Percentiles rank a stretch among this genome's conserved stretches.
phyloP scores from a whole-genome alignment of 2,329 filamentous ascomycete genomes.

The Botrytis paeoniae region DNA sequence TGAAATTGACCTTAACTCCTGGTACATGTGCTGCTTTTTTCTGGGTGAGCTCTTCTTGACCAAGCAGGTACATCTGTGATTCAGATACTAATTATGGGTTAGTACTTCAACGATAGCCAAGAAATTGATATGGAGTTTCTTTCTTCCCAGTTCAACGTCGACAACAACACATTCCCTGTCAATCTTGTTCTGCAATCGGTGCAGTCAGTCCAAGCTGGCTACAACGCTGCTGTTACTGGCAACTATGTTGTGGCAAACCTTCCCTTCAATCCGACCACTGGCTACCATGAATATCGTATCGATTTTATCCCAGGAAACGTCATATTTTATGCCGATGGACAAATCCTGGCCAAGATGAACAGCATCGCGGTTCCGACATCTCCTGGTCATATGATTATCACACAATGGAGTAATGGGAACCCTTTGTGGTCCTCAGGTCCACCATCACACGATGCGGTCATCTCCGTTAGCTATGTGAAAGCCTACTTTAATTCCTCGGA shows the following conservation, averaged over 20 bases:
- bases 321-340: slow-evolving; percentile 66
- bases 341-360: slow-evolving; percentile 55
- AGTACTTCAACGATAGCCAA: slow-evolving; percentile 76
- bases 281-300: slow-evolving; percentile 76
- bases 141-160: slow-evolving; percentile 57
- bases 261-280: slow-evolving; percentile 61
- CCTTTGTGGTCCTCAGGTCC: slow-evolving; percentile 68
- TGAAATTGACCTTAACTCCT: slow-evolving; percentile 50
- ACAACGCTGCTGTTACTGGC: slow-evolving; percentile 58
- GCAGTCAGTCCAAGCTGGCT: slow-evolving; percentile 55
- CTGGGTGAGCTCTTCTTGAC: slow-evolving; percentile 53
- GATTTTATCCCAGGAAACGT: slow-evolving; percentile 65
- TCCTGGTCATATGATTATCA: slow-evolving; percentile 65
- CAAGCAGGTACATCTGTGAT: background rate
- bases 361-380: slow-evolving; percentile 53
- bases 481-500: slow-evolving; percentile 75
- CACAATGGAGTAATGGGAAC: slow-evolving; percentile 79
- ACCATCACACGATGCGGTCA: slow-evolving; percentile 57
- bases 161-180: slow-evolving; percentile 53
- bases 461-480: slow-evolving; percentile 68
- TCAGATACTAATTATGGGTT: slow-evolving; percentile 9
- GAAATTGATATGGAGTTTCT: slow-evolving; percentile 82
- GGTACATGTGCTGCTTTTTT: slow-evolving; percentile 75
- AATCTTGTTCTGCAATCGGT: slow-evolving; percentile 75
- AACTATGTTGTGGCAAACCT: slow-evolving; percentile 58